A percentile compares a stretch with the other conserved stretches of the same genome.
Evolutionary conservation across 805 yeast species (phyloP).

Genomic region (Hanseniaspora clermontiae): DNA sequence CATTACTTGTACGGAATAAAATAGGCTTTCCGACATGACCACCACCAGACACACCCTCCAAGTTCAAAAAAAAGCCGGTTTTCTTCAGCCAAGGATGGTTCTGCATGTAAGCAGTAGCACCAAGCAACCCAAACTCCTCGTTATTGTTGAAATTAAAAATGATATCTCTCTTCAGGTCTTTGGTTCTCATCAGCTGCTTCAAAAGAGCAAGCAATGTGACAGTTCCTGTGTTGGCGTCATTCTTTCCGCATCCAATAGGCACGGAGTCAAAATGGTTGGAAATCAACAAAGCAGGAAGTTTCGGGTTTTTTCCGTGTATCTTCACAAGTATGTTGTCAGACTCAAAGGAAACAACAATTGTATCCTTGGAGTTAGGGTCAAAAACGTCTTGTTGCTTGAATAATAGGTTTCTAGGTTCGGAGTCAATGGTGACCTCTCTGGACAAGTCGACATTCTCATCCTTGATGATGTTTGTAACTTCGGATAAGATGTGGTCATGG

Average conservation of each 20-base stretch:
- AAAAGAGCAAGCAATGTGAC: conserved; percentile 67
- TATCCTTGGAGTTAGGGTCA: conserved; percentile 30
- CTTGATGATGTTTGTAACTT: conserved; percentile 30
- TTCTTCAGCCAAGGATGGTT: conserved; percentile 58
- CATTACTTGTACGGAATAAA: conserved; percentile 72
- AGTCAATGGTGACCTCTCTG: conserved; percentile 19
- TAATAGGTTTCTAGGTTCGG: conserved; percentile 29
- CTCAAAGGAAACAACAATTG: conserved; percentile 60
- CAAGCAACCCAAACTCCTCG: conserved; percentile 78
- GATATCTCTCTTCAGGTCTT: conserved; percentile 57
- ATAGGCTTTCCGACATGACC: conserved; percentile 50
- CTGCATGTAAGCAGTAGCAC: conserved; percentile 56
- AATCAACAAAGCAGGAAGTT: conserved; percentile 54
- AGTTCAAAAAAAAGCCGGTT: conserved; percentile 55
- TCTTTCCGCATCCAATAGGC: conserved; percentile 74
- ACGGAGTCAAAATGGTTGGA: conserved; percentile 87
- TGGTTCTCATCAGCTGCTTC: conserved; percentile 30
- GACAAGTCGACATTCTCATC: conserved; percentile 26
- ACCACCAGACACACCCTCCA: conserved; percentile 91
- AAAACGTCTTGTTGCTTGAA: conserved; percentile 42
- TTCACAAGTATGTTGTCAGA: conserved; percentile 69
- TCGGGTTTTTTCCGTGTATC: conserved; percentile 46
- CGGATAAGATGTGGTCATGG: conserved; percentile 47
- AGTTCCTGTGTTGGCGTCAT: conserved; percentile 86
- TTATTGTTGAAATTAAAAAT: conserved; percentile 78